These are phyloP conservation scores for Pulveroboletus sp. DNA, from an alignment of 768 basidiomycete genomes.

Conservation along the genomic window DNA sequence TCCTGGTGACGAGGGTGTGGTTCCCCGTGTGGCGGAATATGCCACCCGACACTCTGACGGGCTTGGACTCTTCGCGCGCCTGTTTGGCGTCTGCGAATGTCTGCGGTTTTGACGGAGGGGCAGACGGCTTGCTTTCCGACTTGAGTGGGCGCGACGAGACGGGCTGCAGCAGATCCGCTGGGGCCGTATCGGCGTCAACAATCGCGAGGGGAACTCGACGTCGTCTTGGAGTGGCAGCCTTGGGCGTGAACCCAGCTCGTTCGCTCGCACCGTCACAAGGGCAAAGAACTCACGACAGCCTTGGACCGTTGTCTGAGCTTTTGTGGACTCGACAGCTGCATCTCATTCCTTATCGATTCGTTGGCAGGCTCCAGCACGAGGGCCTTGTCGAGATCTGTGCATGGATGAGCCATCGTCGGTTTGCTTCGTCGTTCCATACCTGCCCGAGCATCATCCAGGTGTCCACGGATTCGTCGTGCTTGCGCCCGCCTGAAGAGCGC, in stretches of 20 bases:
- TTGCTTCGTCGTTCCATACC: constrained; percentile 36
- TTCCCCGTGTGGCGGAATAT: constrained; percentile 68
- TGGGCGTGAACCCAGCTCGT: constrained; percentile 3
- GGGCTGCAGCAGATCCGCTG: constrained; percentile 33
- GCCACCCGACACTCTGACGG: constrained; percentile 60
- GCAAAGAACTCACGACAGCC: constrained; percentile 16
- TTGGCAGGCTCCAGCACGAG: constrained; percentile 65
- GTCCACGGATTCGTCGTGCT: constrained; percentile 57
- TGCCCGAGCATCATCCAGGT: constrained; percentile 53
- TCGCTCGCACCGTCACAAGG: not conserved
- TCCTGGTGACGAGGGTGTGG: constrained; percentile 51
- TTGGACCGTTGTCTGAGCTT: constrained; percentile 37
- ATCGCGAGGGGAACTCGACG: constrained; percentile 66
- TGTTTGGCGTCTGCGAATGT: constrained; percentile 62
- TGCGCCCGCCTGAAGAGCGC: constrained; percentile 78
- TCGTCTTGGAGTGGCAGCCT: constrained; percentile 34
- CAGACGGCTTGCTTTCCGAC: constrained; percentile 14
- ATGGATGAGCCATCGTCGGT: constrained; percentile 1
- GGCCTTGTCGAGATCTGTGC: constrained; percentile 59
- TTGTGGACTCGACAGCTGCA: constrained; percentile 38
- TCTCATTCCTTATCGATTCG: constrained; percentile 58
- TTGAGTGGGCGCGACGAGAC: constrained; percentile 37
- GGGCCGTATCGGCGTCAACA: constrained; percentile 36
- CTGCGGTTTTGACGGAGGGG: constrained; percentile 15
- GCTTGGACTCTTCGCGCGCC: constrained; percentile 44